phyloP scores from a whole-genome alignment of 441 rosid species.

The Pelargonium australe region DNA sequence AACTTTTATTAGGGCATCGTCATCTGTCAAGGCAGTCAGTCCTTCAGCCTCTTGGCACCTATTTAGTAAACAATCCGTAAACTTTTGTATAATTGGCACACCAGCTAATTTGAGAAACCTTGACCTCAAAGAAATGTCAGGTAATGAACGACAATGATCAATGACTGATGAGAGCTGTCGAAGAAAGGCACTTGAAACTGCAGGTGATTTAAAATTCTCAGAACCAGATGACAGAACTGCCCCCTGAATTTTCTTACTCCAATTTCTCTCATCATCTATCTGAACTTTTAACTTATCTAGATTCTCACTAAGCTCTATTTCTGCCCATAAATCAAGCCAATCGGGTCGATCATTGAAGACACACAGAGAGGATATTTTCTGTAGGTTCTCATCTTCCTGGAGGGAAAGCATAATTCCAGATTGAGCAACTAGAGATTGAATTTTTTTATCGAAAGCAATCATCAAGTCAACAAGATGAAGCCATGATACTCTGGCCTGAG shows the following conservation, averaged over 20 bases:
- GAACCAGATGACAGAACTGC: slow-evolving; percentile 42
- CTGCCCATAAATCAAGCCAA: slow-evolving; percentile 90
- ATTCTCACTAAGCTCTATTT: slow-evolving; percentile 60
- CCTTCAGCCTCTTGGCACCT: slow-evolving; percentile 97
- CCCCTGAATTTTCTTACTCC: slow-evolving; percentile 64
- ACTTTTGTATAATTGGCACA: slow-evolving; percentile 43
- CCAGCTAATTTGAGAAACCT: slow-evolving; percentile 68
- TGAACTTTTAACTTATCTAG: slow-evolving; percentile 53
- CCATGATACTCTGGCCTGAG: slow-evolving; percentile 65
- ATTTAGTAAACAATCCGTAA: slow-evolving; percentile 55
- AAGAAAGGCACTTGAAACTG: slow-evolving; percentile 47
- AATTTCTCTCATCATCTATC: slow-evolving; percentile 53
- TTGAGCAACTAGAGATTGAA: slow-evolving; percentile 61
- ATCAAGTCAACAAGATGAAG: slow-evolving; percentile 85
- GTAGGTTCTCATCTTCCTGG: slow-evolving; percentile 57
- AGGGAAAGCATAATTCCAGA: slow-evolving; percentile 66
- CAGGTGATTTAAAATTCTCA: slow-evolving; percentile 62
- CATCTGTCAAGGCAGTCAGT: slow-evolving; percentile 74
- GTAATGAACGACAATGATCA: slow-evolving; percentile 65
- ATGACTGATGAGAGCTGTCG: slow-evolving; percentile 46
- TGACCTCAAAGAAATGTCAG: slow-evolving; percentile 46
- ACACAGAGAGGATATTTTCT: slow-evolving; percentile 67
- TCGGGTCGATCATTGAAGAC: slow-evolving; percentile 82
- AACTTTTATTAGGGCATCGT: slow-evolving; percentile 71
- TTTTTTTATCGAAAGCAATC: slow-evolving; percentile 70